Evolutionary conservation across 2,329 filamentous ascomycete species (phyloP).

Genomic region (Talaromyces amestolkiae): DNA sequence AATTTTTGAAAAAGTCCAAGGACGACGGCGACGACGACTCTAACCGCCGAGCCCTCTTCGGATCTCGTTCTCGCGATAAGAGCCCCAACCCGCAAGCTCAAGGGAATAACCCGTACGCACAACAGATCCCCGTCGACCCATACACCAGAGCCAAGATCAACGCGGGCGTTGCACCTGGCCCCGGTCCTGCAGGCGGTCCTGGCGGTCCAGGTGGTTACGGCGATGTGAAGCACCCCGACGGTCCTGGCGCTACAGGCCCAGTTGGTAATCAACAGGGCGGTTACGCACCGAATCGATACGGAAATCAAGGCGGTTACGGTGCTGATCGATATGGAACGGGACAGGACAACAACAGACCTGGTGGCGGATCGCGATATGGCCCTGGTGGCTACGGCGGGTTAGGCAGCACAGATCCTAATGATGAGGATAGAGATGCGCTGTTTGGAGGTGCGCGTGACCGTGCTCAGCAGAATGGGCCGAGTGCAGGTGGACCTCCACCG

Average conservation of each 20-base stretch:
- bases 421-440: constrained; percentile 56
- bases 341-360: constrained; percentile 48
- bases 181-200: constrained; percentile 31
- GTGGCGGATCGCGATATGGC: constrained; percentile 47
- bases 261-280: constrained; percentile 28
- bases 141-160: constrained; percentile 53
- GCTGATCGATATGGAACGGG: constrained; percentile 47
- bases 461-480: constrained; percentile 45
- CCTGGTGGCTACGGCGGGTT: constrained; percentile 57
- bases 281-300: constrained; percentile 32
- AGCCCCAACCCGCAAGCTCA: constrained; percentile 46
- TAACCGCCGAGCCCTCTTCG: constrained; percentile 59
- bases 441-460: constrained; percentile 58
- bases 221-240: constrained; percentile 22
- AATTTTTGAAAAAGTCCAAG: constrained; percentile 53
- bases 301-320: constrained; percentile 37
- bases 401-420: constrained; percentile 49
- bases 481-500: constrained; percentile 35
- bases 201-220: constrained; percentile 1
- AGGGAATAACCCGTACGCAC: constrained; percentile 55
- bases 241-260: constrained; percentile 21
- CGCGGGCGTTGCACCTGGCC: constrained; percentile 39
- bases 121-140: constrained; percentile 52
- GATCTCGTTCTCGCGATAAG: constrained; percentile 55
- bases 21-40: constrained; percentile 50